Evolutionary conservation across 2,329 filamentous ascomycete genomes (phyloP).

Genomic region (Aquanectria penicillioides): DNA sequence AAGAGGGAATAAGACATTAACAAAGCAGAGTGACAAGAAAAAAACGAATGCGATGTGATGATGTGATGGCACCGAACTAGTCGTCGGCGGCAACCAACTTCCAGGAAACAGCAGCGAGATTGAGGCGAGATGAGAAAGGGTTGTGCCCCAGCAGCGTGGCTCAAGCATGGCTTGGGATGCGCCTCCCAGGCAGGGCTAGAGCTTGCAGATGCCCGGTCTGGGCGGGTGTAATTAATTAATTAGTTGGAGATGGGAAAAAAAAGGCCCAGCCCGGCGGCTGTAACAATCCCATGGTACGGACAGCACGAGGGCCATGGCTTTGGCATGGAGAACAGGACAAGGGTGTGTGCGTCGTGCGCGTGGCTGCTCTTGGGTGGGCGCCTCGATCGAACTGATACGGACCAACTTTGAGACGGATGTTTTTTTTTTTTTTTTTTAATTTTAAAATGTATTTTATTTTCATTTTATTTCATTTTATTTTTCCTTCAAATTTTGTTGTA

Average conservation of each 20-base stretch:
- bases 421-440: not conserved
- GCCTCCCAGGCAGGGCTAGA: conserved; percentile 9
- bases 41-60: not conserved
- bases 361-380: no score
- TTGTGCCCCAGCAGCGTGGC: conserved; percentile 8
- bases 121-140: conserved; percentile 22
- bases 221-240: not conserved
- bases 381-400: no score
- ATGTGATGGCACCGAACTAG: conserved; percentile 6
- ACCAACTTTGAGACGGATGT: no score
- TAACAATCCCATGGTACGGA: conserved; percentile 12
- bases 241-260: not conserved
- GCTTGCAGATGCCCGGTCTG: not conserved
- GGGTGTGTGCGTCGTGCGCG: no score
- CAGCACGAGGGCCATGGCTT: conserved; percentile 14
- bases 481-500: no score
- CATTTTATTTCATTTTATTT: no score
- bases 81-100: not conserved
- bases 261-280: no score
- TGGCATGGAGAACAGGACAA: conserved; percentile 16
- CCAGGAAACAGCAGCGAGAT: conserved; percentile 15
- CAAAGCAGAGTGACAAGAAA: no score
- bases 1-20: no score
- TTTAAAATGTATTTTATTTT: no score
- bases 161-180: conserved; percentile 7